Percentiles rank a stretch among this genome's conserved stretches.
phyloP scores from a whole-genome alignment of 805 yeast genomes.

The Kazachstania bromeliacearum region DNA sequence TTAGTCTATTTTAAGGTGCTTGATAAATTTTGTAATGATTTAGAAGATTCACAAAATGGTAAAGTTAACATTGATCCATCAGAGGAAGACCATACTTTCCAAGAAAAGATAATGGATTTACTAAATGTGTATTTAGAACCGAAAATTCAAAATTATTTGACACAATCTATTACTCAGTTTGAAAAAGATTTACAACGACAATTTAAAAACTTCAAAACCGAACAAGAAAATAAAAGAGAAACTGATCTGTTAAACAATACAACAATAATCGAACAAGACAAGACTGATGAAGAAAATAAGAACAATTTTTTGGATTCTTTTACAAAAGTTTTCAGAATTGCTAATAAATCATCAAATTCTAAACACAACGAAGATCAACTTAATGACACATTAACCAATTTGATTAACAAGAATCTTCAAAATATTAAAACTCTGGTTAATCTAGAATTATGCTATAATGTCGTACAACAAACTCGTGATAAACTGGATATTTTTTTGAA shows the following conservation, averaged over 20 bases:
- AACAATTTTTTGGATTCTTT: conserved; percentile 56
- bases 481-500: conserved; percentile 51
- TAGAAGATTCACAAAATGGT: conserved; percentile 32
- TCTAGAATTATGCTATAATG: conserved; percentile 65
- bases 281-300: conserved; percentile 24
- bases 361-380: conserved; percentile 27
- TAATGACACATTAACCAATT: conserved; percentile 72
- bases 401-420: conserved; percentile 64
- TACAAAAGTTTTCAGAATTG: conserved; percentile 48
- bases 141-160: conserved; percentile 26
- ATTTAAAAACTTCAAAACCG: conserved; percentile 24
- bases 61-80: conserved; percentile 16
- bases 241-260: conserved; percentile 5
- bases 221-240: conserved; percentile 21
- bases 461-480: conserved; percentile 58
- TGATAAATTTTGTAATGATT: conserved; percentile 27
- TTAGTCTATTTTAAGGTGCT: conserved; percentile 24
- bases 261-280: not conserved
- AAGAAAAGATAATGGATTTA: conserved; percentile 24
- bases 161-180: conserved; percentile 26
- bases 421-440: conserved; percentile 70
- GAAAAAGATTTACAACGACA: conserved; percentile 19
- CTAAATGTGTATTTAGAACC: conserved; percentile 33
- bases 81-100: conserved; percentile 11
- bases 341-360: conserved; percentile 18